Conservation (phyloP, 2,329 filamentous ascomycete species). For the Cytospora schulzeri region DNA sequence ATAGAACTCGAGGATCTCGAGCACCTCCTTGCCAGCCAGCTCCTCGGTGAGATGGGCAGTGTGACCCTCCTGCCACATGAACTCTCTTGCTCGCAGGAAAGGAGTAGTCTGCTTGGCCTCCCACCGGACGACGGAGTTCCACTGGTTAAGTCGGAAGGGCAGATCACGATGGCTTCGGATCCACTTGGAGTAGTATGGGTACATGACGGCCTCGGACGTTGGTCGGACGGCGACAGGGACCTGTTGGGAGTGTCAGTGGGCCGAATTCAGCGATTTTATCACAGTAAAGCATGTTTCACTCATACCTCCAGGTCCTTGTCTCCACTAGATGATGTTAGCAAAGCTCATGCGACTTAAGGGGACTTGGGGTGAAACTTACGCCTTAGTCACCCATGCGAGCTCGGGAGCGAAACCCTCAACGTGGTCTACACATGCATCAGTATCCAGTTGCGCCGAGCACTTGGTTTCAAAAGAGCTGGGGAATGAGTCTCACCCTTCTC, state of each 20-base stretch:
- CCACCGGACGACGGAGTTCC: conserved; percentile 93
- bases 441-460: background rate
- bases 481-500: conserved; percentile 64
- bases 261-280: background rate
- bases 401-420: conserved; percentile 98
- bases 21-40: conserved; percentile 79
- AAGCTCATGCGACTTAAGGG: background rate
- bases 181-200: conserved; percentile 95
- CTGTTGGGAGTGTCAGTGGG: conserved; percentile 4
- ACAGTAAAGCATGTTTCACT: background rate
- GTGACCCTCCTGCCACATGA: conserved; percentile 98
- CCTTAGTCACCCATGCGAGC: conserved; percentile 85
- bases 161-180: conserved; percentile 95
- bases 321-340: conserved; percentile 58
- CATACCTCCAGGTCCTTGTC: conserved; percentile 79
- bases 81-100: conserved; percentile 91
- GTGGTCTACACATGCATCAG: conserved; percentile 59
- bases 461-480: too few species aligned
- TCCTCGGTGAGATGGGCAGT: conserved; percentile 83
- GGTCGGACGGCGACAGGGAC: conserved; percentile 70
- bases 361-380: conserved; percentile 52
- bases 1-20: conserved; percentile 92
- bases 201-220: conserved; percentile 82
- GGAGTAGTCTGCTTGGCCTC: conserved; percentile 91
- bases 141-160: conserved; percentile 92